Evolutionary conservation across 352 stramenopile genomes (phyloP).

Genomic region (Globisporangium acanthophoron): DNA sequence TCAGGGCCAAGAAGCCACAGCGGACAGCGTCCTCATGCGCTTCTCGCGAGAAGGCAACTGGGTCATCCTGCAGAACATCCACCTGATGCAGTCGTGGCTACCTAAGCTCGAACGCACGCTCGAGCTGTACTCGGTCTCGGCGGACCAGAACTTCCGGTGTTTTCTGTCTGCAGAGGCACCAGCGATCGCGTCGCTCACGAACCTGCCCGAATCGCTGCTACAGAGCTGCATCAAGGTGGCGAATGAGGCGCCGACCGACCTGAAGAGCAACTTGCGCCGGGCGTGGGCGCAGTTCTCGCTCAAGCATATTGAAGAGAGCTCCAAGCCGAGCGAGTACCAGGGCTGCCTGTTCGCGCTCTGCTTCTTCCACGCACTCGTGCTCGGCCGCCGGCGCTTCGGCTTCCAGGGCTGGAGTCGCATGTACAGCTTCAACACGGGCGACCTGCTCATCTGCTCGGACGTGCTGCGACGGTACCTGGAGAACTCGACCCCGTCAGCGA

Average conservation of each 20-base stretch:
- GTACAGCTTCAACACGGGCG: slow-evolving; percentile 94
- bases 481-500: slow-evolving; percentile 5
- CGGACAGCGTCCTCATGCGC: slow-evolving; percentile 61
- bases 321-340: slow-evolving; percentile 85
- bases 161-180: slow-evolving; percentile 92
- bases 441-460: slow-evolving; percentile 91
- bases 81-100: slow-evolving; percentile 91
- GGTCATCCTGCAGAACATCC: slow-evolving; percentile 90
- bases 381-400: slow-evolving; percentile 88
- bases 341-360: slow-evolving; percentile 92
- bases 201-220: slow-evolving; percentile 84
- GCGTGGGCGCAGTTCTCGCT: slow-evolving; percentile 76
- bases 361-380: slow-evolving; percentile 92
- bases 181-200: slow-evolving; percentile 74
- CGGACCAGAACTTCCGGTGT: slow-evolving; percentile 92
- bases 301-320: slow-evolving; percentile 66
- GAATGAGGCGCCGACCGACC: slow-evolving; percentile 74
- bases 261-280: slow-evolving; percentile 79
- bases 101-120: slow-evolving; percentile 75
- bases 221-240: slow-evolving; percentile 87
- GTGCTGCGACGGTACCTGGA: slow-evolving; percentile 71
- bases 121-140: slow-evolving; percentile 70
- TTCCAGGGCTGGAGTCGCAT: slow-evolving; percentile 89
- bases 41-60: slow-evolving; percentile 78
- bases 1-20: slow-evolving; percentile 78